phyloP scores from a whole-genome alignment of 2,329 filamentous ascomycete species.

The Geoglossum cookeanum region DNA sequence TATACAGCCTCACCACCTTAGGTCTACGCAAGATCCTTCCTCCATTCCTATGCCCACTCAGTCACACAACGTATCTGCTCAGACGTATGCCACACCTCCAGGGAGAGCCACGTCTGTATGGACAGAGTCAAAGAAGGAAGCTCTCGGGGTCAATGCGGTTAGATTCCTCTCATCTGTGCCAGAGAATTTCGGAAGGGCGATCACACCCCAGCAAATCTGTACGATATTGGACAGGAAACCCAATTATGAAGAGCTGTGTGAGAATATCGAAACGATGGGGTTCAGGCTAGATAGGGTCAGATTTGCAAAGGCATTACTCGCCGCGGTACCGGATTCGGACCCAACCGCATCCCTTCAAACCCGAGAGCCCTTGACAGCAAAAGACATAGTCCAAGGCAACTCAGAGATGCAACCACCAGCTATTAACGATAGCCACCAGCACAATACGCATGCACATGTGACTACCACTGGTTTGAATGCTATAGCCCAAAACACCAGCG shows the following conservation, averaged over 20 bases:
- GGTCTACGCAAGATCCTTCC: background rate
- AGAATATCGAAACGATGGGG: slow-evolving; percentile 29
- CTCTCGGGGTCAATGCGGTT: slow-evolving; percentile 30
- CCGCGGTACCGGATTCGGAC: slow-evolving; percentile 20
- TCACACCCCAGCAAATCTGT: slow-evolving; percentile 24
- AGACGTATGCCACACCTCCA: slow-evolving; percentile 3
- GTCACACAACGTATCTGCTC: background rate
- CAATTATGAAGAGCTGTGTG: slow-evolving; percentile 35
- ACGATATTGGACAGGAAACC: slow-evolving; percentile 32
- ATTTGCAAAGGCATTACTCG: slow-evolving; percentile 32
- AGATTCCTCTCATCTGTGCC: slow-evolving; percentile 25
- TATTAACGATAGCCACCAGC: background rate
- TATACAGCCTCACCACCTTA: background rate
- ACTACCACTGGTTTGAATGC: background rate
- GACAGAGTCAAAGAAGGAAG: slow-evolving; percentile 30
- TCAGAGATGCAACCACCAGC: background rate
- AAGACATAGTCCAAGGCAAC: background rate
- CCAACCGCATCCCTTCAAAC: background rate
- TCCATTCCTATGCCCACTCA: background rate
- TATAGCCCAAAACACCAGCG: background rate
- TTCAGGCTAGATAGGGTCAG: slow-evolving; percentile 30
- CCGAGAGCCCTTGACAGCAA: background rate
- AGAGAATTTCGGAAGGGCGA: slow-evolving; percentile 22
- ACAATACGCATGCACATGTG: background rate
- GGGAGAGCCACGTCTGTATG: slow-evolving; percentile 23